phyloP scores from a whole-genome alignment of 75 land plant species.

The Larix kaempferi region DNA sequence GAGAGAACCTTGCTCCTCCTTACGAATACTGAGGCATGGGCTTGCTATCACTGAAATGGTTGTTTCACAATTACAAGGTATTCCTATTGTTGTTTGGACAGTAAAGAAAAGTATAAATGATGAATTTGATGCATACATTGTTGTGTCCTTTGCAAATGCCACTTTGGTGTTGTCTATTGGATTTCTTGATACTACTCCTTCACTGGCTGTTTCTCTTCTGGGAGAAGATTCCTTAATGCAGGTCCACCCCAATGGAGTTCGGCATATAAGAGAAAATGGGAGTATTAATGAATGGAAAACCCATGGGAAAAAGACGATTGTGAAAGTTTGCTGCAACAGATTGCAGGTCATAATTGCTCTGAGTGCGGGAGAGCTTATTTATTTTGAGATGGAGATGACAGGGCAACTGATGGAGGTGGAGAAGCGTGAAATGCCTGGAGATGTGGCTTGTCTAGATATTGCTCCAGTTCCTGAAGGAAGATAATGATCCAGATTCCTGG shows the following conservation, averaged over 20 bases:
- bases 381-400: slow-evolving; percentile 93
- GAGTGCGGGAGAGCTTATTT: slow-evolving; percentile 95
- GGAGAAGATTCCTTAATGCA: slow-evolving; percentile 99
- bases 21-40: slow-evolving; percentile 87
- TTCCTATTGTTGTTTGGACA: slow-evolving; percentile 99
- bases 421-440: slow-evolving; percentile 95
- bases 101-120: slow-evolving; percentile 94
- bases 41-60: slow-evolving; percentile 98
- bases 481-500: slow-evolving; percentile 92
- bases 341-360: slow-evolving; percentile 97
- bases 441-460: slow-evolving; percentile 96
- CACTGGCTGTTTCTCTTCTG: slow-evolving; percentile 87
- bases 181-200: slow-evolving; percentile 96
- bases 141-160: slow-evolving; percentile 95
- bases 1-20: slow-evolving; percentile 84
- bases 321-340: slow-evolving; percentile 91
- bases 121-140: slow-evolving; percentile 99
- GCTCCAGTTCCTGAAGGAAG: slow-evolving; percentile 99
- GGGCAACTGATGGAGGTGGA: slow-evolving; percentile 99
- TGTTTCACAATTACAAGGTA: slow-evolving; percentile 92
- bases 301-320: slow-evolving; percentile 95
- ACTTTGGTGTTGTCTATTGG: slow-evolving; percentile 99
- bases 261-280: slow-evolving; percentile 96
- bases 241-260: slow-evolving; percentile 97
- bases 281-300: slow-evolving; percentile 99